Evolutionary conservation across 345 rosid species (phyloP).

Genomic region (Aquilaria sinensis): DNA sequence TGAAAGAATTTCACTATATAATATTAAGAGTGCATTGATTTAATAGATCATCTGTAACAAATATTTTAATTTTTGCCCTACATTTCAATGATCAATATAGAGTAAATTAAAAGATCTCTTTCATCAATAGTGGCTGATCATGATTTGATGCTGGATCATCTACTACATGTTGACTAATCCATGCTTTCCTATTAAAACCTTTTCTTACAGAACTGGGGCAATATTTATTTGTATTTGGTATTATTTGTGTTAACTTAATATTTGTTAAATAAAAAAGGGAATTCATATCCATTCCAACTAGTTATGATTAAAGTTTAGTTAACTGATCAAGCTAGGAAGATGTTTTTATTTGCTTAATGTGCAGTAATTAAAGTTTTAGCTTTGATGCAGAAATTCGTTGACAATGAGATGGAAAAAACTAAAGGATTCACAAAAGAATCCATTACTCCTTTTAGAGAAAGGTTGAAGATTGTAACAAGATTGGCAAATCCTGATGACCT

Average conservation of each 20-base stretch:
- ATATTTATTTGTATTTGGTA: neutral
- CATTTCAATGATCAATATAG: too few species aligned
- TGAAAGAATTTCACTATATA: too few species aligned
- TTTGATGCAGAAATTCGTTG: conserved; percentile 55
- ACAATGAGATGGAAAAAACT: conserved; percentile 81
- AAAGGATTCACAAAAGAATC: conserved; percentile 83
- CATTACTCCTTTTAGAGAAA: conserved; percentile 70
- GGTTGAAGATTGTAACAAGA: conserved; percentile 87
- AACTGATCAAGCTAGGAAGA: too few species aligned
- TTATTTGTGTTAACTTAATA: neutral
- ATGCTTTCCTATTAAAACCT: neutral
- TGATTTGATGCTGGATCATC: neutral
- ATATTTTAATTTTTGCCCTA: too few species aligned
- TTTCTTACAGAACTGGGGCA: neutral
- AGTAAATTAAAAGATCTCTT: neutral
- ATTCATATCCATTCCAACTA: too few species aligned
- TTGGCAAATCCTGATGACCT: conserved; percentile 82
- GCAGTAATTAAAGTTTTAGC: neutral
- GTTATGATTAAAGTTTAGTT: too few species aligned
- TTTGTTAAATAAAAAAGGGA: neutral
- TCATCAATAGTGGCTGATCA: neutral
- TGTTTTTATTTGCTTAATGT: too few species aligned
- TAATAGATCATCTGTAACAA: too few species aligned
- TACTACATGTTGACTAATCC: neutral
- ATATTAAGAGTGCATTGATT: too few species aligned